Evolutionary conservation across 2,329 filamentous ascomycete genomes (phyloP), one percentile per base, ranked within the genome.

Genomic region (Ophiostoma tasmaniense): DNA sequence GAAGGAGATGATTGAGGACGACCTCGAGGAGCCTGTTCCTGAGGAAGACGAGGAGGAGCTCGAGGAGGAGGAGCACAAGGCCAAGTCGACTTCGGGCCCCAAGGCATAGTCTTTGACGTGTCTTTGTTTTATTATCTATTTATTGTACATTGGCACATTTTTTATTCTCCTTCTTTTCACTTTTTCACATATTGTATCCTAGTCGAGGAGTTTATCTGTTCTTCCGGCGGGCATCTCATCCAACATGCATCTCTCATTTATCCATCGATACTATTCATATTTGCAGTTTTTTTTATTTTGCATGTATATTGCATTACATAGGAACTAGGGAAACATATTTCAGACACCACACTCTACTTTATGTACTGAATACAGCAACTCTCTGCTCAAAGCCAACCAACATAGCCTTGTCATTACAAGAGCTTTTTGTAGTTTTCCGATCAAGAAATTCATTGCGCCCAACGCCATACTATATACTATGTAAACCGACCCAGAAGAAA

Each of bases 1-100:
- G 75, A 77, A 75, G 4, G 84, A 87, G 75, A 82, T 83, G 74
- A 80, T 85, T 30, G 82, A 84, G 73, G 80, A 82, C 70, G 81
- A 83, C 30, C 75, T 83, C 37, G 80, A 81, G 71, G 77, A 80
- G 59, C 74, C 75, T 2, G 78, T 79, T 3, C 78, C 78, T 4
- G 76, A 76, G n/a, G 76, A 77, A 30, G 72, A 75, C n/a, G 61
- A 64, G 33, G 61, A 64, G 5, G 59, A 62, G 59, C 59, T 62
- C 20, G 61, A 64, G 1, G 61, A 64, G 30, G 61, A 64, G 20
- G 33, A 39, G 61, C 61, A 3, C 61, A 64, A 39, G 61, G 8
- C 61, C 20, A 64, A 64, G 33, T 3, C 61, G 17, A 20, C 30
- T 10, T 3, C 30, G 8, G 6, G 17, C 20, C 17, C 33, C 20